These are phyloP conservation scores for Beauveria scarabaeidicola DNA, from an alignment of 2,329 filamentous ascomycete species.

Conservation along the genomic window DNA sequence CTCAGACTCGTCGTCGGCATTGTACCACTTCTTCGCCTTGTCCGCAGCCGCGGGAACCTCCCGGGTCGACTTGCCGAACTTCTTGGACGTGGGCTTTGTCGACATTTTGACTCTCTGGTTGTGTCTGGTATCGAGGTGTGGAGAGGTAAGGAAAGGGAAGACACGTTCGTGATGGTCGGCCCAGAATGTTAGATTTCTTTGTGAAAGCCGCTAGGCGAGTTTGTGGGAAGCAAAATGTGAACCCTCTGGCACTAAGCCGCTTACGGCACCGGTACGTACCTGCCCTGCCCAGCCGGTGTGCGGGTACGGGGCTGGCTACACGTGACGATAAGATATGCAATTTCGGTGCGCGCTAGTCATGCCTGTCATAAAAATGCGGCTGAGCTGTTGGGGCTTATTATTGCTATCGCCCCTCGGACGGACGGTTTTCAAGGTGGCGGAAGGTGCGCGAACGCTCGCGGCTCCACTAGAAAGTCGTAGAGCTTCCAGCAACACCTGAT, in stretches of 20 bases:
- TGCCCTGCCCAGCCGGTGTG: constrained; percentile 14
- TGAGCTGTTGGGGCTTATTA: neutral
- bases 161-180: constrained; percentile 29
- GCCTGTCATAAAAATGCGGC: neutral
- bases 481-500: constrained; percentile 12
- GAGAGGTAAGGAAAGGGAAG: constrained; percentile 27
- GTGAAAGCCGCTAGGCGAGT: constrained; percentile 33
- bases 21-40: constrained; percentile 99
- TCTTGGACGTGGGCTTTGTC: constrained; percentile 74
- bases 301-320: constrained; percentile 26
- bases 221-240: constrained; percentile 37
- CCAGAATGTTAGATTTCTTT: constrained; percentile 35
- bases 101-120: constrained; percentile 55
- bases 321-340: constrained; percentile 27
- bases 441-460: constrained; percentile 34
- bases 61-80: constrained; percentile 95
- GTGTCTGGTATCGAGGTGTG: constrained; percentile 34
- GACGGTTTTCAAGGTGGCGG: constrained; percentile 17
- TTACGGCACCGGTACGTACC: constrained; percentile 18
- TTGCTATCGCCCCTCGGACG: constrained; percentile 7
- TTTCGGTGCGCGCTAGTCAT: neutral
- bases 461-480: constrained; percentile 19
- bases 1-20: constrained; percentile 81
- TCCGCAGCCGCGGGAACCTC: constrained; percentile 76
- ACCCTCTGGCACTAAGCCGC: constrained; percentile 31